Base-by-base conservation (phyloP, 257 asterid genomes). In the Parsonsia alboflavescens region DNA sequence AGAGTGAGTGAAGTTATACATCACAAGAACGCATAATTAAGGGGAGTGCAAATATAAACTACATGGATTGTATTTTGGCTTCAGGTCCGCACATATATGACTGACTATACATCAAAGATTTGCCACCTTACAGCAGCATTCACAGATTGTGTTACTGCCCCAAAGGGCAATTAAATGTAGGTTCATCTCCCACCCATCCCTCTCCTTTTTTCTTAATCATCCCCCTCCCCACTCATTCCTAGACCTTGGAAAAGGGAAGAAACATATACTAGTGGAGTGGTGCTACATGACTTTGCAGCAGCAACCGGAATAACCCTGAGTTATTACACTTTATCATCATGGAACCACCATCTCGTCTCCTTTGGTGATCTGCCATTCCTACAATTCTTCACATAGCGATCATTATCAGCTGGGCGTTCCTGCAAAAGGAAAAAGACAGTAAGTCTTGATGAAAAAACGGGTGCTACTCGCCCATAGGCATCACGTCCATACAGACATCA, bases 311-410 rank as follows among this genome's bases (percentile, higher is more conserved):
- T 50, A 67, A 66, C 74, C 76, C 61, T 33, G 49, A 50, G 72
- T 72, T 24, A 74, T 84, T 82, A 93, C 82, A 91, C 98, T 84
- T 94, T 94, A 77, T 92, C 99, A n/a, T 94, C 97, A n/a, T 94
- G 97, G 91, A 94, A 94, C 99, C 98, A 92, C 98, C 99, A 94
- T 80, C 98, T 85, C 36, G 99, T 94, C 93, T 94, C 97, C 91
- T 94, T 94, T 19, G 99, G 99, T 70, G 98, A 94, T 82, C 96
- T 83, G 6, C 97, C 97, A 0, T 90, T 90, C 83, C 82, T 89
- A 82, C 99, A 94, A 79, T 92, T 90, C 93, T 90, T 90, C 82
- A 94, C 97, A n/a, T 94, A 94, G 76, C 98, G 94, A 74, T 94
- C 99, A 21, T 94, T 92, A 85, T 94, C 99, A 0, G 93, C 89